Percentiles rank a stretch among this genome's conserved stretches.
Conservation (phyloP, 257 asterid species). For the Capsicum baccatum region DNA sequence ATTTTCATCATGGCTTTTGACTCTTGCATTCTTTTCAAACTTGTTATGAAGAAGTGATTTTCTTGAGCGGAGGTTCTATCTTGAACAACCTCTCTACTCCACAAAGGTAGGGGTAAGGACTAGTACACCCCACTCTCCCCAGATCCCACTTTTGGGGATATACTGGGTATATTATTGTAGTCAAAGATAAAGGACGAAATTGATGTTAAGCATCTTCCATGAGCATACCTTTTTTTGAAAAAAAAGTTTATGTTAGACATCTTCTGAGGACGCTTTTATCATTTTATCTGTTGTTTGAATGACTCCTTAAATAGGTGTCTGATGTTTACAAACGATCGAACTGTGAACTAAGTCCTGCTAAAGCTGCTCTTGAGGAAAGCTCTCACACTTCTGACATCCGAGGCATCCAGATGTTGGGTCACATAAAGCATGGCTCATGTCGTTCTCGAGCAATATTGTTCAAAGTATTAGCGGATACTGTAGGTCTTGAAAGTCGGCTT, state of each 20-base stretch:
- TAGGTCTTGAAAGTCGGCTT: conserved; percentile 89
- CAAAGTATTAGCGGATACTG: conserved; percentile 97
- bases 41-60: background rate
- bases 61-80: background rate
- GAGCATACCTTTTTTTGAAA: background rate
- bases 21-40: background rate
- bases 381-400: conserved; percentile 61
- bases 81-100: background rate
- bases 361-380: conserved; percentile 64
- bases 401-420: conserved; percentile 91
- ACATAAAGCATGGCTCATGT: conserved; percentile 91
- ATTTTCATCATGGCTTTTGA: background rate
- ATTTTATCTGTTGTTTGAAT: conserved; percentile 29
- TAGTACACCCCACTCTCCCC: background rate
- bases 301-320: conserved; percentile 64
- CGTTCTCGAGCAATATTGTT: conserved; percentile 93
- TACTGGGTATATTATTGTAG: background rate
- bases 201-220: conserved; percentile 14
- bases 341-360: conserved; percentile 76
- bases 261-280: background rate
- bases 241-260: background rate
- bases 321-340: conserved; percentile 88
- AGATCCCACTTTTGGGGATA: background rate
- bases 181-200: conserved; percentile 4
- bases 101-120: background rate